A percentile compares a stretch with the other conserved stretches of the same genome.
Evolutionary conservation across 1,139 yeast genomes (phyloP).

Genomic region (Candida dubliniensis): DNA sequence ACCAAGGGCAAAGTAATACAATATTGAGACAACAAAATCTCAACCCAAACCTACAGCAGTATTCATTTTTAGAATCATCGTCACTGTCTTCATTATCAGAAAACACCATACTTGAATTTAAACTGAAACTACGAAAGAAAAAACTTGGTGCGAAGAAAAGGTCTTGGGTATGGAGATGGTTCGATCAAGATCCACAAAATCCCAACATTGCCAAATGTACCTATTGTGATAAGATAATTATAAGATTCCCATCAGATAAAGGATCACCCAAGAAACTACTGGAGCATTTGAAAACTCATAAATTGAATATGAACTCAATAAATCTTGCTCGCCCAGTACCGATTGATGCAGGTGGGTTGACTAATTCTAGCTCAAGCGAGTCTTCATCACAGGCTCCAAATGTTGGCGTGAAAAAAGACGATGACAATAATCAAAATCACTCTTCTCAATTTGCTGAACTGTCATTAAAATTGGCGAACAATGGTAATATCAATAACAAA

Average conservation of each 20-base stretch:
- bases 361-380: constrained; percentile 31
- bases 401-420: constrained; percentile 1
- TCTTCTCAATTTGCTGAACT: too few relatives aligned
- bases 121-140: constrained; percentile 35
- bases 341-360: constrained; percentile 40
- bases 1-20: constrained; percentile 15
- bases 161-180: constrained; percentile 67
- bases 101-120: constrained; percentile 4
- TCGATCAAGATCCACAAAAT: constrained; percentile 49
- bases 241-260: constrained; percentile 51
- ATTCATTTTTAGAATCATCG: constrained; percentile 10
- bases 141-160: constrained; percentile 58
- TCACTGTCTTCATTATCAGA: constrained; percentile 1
- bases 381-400: constrained; percentile 20
- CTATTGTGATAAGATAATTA: constrained; percentile 49
- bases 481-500: neutral
- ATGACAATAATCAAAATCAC: neutral
- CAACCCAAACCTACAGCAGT: too few relatives aligned
- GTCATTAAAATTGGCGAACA: too few relatives aligned
- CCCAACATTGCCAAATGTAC: constrained; percentile 57
- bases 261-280: constrained; percentile 60
- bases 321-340: constrained; percentile 37
- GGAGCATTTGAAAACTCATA: constrained; percentile 59
- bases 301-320: constrained; percentile 39
- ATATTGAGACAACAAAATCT: constrained; percentile 11